These are phyloP conservation scores for Pseudozyma sp. DNA, from an alignment of 1,284 basidiomycete genomes.

Conservation along the genomic window DNA sequence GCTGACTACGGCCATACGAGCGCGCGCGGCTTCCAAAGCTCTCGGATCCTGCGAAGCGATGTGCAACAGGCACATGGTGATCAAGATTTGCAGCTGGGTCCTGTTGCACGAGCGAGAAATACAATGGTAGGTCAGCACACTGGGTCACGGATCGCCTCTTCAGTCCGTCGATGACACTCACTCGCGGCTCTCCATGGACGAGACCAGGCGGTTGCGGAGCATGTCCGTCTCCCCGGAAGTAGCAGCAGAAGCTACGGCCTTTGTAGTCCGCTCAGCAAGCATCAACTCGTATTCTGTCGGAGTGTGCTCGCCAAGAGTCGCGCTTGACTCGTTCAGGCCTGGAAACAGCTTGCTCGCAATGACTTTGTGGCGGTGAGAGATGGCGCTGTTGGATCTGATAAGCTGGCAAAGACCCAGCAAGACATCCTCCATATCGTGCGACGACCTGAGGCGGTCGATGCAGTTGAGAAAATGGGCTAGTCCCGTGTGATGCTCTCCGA, in stretches of 20 bases:
- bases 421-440: constrained; percentile 20
- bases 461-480: constrained; percentile 34
- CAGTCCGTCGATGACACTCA: constrained; percentile 9
- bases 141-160: no score
- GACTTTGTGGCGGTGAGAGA: constrained; percentile 18
- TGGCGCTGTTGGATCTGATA: constrained; percentile 26
- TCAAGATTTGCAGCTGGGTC: constrained; percentile 44
- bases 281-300: constrained; percentile 17
- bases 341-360: constrained; percentile 1
- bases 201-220: constrained; percentile 20
- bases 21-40: constrained; percentile 31
- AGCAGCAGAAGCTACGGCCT: neutral
- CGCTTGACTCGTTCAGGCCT: neutral
- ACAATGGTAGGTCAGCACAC: neutral
- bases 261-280: constrained; percentile 10
- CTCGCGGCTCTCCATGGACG: constrained; percentile 51
- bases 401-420: constrained; percentile 30
- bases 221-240: neutral
- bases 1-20: constrained; percentile 3
- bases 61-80: constrained; percentile 40
- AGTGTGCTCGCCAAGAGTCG: neutral
- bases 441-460: constrained; percentile 22
- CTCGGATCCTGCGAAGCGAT: constrained; percentile 40
- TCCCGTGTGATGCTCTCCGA: constrained; percentile 46
- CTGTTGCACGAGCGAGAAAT: constrained; percentile 10